These are phyloP conservation scores for Pinus albicaulis DNA, from an alignment of 75 land plant genomes.

Conservation along the genomic window DNA sequence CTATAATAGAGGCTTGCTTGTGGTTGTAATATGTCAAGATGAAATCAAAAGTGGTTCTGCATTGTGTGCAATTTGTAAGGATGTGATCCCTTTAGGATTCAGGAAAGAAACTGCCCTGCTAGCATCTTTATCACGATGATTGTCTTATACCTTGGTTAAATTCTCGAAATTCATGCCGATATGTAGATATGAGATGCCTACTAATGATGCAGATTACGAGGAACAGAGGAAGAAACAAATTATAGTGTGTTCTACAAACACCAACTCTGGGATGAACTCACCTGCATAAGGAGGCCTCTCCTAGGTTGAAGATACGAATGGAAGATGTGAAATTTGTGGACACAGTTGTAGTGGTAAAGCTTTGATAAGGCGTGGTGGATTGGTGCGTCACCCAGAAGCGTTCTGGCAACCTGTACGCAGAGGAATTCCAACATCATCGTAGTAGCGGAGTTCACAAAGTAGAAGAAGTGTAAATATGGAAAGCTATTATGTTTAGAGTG, in stretches of 20 bases:
- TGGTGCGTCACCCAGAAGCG: too few species aligned
- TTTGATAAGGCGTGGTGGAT: not conserved
- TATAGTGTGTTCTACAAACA: not conserved
- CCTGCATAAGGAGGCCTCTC: conserved; percentile 1
- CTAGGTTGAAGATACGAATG: not conserved
- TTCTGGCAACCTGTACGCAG: too few species aligned
- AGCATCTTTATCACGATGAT: conserved; percentile 66
- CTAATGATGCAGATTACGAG: conserved; percentile 80
- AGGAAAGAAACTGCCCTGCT: conserved; percentile 65
- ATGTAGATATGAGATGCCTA: conserved; percentile 70
- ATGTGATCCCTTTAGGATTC: conserved; percentile 25
- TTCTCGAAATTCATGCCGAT: conserved; percentile 66
- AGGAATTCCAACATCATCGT: too few species aligned
- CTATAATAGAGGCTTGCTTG: conserved; percentile 45
- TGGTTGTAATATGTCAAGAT: conserved; percentile 29
- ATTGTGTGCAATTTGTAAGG: conserved; percentile 69
- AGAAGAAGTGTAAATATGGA: too few species aligned
- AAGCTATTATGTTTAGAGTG: too few species aligned
- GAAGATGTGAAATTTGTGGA: conserved; percentile 3
- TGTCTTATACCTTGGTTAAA: conserved; percentile 74
- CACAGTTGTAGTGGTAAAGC: not conserved
- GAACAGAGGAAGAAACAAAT: conserved; percentile 23
- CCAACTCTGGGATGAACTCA: conserved; percentile 1
- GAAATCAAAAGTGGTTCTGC: conserved; percentile 18
- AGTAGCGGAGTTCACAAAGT: too few species aligned